Percentiles rank a stretch among this genome's conserved stretches.
Evolutionary conservation across 441 rosid species (phyloP).

Genomic region (Jatropha podagrica): DNA sequence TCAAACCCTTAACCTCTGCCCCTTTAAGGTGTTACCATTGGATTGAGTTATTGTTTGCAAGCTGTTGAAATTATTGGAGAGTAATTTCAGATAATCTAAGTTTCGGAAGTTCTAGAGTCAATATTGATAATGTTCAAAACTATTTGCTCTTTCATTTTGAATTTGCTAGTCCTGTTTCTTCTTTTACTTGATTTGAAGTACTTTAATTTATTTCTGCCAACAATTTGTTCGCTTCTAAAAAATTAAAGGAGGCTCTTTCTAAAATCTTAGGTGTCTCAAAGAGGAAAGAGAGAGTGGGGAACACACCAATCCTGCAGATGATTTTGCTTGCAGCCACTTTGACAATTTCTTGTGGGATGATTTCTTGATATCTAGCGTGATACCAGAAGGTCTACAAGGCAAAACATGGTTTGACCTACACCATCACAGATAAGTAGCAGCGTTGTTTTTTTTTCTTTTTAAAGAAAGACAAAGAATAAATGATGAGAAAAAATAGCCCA

Average conservation of each 20-base stretch:
- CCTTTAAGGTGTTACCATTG: too few species aligned
- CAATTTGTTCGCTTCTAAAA: neutral
- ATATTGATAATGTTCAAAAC: too few species aligned
- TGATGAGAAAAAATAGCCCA: neutral
- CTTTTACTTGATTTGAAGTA: too few species aligned
- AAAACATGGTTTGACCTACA: conserved; percentile 87
- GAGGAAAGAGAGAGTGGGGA: conserved; percentile 5
- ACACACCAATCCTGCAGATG: conserved; percentile 76
- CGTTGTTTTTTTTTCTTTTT: neutral
- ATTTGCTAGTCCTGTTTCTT: too few species aligned
- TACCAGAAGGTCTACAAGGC: conserved; percentile 84
- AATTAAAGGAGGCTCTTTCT: neutral
- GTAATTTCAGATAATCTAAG: too few species aligned
- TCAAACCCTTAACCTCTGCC: too few species aligned
- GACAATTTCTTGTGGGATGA: conserved; percentile 92
- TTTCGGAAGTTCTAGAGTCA: too few species aligned
- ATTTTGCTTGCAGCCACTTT: conserved; percentile 91
- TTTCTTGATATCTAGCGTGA: conserved; percentile 79
- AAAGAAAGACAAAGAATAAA: too few species aligned
- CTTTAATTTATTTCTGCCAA: neutral
- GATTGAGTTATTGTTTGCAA: too few species aligned
- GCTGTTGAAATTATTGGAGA: too few species aligned
- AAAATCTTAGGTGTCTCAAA: neutral
- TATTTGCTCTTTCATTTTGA: too few species aligned
- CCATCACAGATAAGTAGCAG: neutral